Conservation (phyloP, 345 rosid genomes). For the Citrus sp. region DNA sequence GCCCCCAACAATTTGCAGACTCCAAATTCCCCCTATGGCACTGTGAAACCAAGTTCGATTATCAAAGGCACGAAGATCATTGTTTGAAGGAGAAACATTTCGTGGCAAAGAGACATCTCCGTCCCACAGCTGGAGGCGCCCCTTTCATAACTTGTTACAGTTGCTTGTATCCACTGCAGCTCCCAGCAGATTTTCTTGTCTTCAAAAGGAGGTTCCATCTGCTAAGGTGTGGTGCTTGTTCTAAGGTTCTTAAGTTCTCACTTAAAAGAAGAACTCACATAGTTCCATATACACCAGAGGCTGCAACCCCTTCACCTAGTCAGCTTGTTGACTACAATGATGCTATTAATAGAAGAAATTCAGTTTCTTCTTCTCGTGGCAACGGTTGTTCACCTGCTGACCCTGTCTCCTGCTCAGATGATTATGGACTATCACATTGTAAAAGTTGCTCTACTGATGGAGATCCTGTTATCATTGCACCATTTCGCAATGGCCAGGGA, state of each 20-base stretch:
- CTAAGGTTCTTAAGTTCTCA: constrained; percentile 57
- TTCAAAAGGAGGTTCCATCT: constrained; percentile 54
- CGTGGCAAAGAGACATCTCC: constrained; percentile 54
- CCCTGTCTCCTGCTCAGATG: constrained; percentile 35
- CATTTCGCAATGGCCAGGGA: constrained; percentile 8
- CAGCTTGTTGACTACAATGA: constrained; percentile 27
- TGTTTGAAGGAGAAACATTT: constrained; percentile 42
- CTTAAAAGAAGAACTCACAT: constrained; percentile 55
- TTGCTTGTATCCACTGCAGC: constrained; percentile 54
- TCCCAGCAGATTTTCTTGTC: constrained; percentile 83
- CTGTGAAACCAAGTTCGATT: constrained; percentile 43
- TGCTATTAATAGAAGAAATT: constrained; percentile 14
- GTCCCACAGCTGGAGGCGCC: constrained; percentile 82
- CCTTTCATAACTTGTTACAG: constrained; percentile 62
- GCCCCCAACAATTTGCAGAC: constrained; percentile 54
- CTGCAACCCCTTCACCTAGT: constrained; percentile 32
- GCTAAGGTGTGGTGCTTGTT: constrained; percentile 76
- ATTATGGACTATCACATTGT: constrained; percentile 24
- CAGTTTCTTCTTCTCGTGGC: constrained; percentile 16
- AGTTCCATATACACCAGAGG: constrained; percentile 32
- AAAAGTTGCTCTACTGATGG: constrained; percentile 31
- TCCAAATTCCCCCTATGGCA: constrained; percentile 34
- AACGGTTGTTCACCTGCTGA: constrained; percentile 19
- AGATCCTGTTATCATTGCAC: constrained; percentile 24
- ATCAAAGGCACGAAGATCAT: constrained; percentile 42